Conservation (phyloP, 495 filamentous ascomycete genomes). For the Penicillium crystallinum region DNA sequence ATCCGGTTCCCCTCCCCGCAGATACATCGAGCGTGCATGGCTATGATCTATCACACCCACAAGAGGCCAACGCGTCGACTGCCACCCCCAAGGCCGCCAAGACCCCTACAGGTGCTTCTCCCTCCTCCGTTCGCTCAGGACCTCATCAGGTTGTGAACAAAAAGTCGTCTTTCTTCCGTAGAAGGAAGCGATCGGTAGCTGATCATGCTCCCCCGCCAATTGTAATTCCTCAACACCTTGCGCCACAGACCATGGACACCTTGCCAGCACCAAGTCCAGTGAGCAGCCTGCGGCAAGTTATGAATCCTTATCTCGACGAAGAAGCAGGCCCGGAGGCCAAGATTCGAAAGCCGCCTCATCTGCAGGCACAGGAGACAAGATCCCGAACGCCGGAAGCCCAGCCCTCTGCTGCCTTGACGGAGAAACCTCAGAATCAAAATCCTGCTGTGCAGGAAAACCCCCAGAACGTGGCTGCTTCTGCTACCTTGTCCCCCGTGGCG, state of each 20-base stretch:
- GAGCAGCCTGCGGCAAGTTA: slow-evolving; percentile 80
- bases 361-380: slow-evolving; percentile 22
- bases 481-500: slow-evolving; percentile 26
- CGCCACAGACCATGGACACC: slow-evolving; percentile 23
- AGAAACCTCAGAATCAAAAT: too few species aligned
- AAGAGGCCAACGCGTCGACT: slow-evolving; percentile 19
- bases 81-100: slow-evolving; percentile 20
- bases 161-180: slow-evolving; percentile 90
- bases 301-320: slow-evolving; percentile 74
- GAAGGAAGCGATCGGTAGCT: slow-evolving; percentile 80
- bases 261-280: slow-evolving; percentile 63
- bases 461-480: slow-evolving; percentile 14
- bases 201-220: slow-evolving; percentile 50
- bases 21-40: slow-evolving; percentile 16
- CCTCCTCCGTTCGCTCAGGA: slow-evolving; percentile 39
- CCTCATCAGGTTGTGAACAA: slow-evolving; percentile 65
- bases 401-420: slow-evolving; percentile 20
- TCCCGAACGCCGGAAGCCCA: too few species aligned
- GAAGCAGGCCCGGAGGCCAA: slow-evolving; percentile 17
- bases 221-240: slow-evolving; percentile 35
- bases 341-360: slow-evolving; percentile 12
- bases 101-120: slow-evolving; percentile 21
- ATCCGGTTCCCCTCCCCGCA: slow-evolving; percentile 16
- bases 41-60: slow-evolving; percentile 21
- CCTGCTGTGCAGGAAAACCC: slow-evolving; percentile 19